Evolutionary conservation across 106 monocot species (phyloP).

Genomic region (Dendrobium chrysotoxum): DNA sequence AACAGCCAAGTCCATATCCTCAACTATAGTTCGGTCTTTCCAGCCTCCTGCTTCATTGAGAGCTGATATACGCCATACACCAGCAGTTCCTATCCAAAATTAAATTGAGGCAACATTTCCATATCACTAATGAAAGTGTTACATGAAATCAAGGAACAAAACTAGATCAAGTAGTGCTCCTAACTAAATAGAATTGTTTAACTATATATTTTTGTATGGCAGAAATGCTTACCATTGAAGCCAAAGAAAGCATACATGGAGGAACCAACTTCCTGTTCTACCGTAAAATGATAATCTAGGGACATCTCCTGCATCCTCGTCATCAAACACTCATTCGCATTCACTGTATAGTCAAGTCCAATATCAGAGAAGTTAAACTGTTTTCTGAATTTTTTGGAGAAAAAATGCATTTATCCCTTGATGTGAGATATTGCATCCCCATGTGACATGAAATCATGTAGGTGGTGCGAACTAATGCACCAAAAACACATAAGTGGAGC

Average conservation of each 20-base stretch:
- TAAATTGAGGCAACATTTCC: neutral
- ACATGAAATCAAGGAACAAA: neutral
- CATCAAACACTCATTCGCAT: slow-evolving; percentile 32
- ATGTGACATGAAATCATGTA: neutral
- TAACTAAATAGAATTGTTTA: neutral
- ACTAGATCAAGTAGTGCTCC: neutral
- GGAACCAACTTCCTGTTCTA: slow-evolving; percentile 36
- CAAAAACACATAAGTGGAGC: no score
- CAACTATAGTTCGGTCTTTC: slow-evolving; percentile 25
- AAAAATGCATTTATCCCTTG: neutral
- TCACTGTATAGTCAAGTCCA: slow-evolving; percentile 16
- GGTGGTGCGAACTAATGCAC: neutral
- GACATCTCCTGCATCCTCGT: slow-evolving; percentile 49
- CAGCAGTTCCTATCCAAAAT: slow-evolving; percentile 27
- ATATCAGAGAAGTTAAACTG: neutral
- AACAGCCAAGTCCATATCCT: slow-evolving; percentile 28
- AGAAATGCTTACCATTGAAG: slow-evolving; percentile 24
- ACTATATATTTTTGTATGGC: neutral
- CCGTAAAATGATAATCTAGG: slow-evolving; percentile 28
- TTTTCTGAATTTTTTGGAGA: neutral
- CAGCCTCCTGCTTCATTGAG: slow-evolving; percentile 42
- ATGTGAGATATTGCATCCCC: neutral
- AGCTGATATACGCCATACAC: slow-evolving; percentile 34
- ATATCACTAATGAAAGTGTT: neutral
- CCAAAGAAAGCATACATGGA: slow-evolving; percentile 31